A percentile compares a stretch with the other conserved stretches of the same genome.
Evolutionary conservation across 2,329 filamentous ascomycete species (phyloP).

Genomic region (Colletotrichum cuscutae): DNA sequence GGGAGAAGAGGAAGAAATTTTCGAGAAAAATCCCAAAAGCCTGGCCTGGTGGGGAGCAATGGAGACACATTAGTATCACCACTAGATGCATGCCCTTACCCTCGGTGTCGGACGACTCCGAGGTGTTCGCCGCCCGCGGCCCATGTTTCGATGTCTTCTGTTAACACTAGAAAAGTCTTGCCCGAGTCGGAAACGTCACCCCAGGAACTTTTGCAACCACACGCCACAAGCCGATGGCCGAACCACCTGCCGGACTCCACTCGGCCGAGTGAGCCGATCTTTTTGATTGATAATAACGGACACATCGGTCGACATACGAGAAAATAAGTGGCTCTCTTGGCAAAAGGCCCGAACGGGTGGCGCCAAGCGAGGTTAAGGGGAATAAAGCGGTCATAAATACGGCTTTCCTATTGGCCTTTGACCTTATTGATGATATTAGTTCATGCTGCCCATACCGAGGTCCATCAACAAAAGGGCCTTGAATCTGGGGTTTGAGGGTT

Average conservation of each 20-base stretch:
- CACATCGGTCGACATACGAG: constrained; percentile 17
- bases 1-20: constrained; percentile 17
- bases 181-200: constrained; percentile 10
- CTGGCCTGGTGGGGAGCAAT: constrained; percentile 10
- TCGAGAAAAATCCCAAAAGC: constrained; percentile 6
- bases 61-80: constrained; percentile 18
- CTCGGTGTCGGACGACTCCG: constrained; percentile 27
- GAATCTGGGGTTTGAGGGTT: constrained; percentile 9
- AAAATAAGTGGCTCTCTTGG: constrained; percentile 16
- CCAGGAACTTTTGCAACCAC: constrained; percentile 28
- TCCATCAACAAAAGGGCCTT: not conserved
- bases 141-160: not conserved
- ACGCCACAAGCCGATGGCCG: constrained; percentile 19
- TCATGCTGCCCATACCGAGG: constrained; percentile 26
- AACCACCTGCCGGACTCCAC: constrained; percentile 15
- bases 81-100: constrained; percentile 22
- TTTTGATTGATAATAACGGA: constrained; percentile 17
- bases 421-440: not conserved
- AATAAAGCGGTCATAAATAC: constrained; percentile 25
- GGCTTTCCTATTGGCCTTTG: not conserved
- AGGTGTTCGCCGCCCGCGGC: constrained; percentile 3
- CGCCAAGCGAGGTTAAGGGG: constrained; percentile 28
- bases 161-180: constrained; percentile 20
- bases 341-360: constrained; percentile 34
- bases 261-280: constrained; percentile 29